Base-by-base conservation (phyloP, 2,329 filamentous ascomycete genomes). In the Fusarium guadeloupense region DNA sequence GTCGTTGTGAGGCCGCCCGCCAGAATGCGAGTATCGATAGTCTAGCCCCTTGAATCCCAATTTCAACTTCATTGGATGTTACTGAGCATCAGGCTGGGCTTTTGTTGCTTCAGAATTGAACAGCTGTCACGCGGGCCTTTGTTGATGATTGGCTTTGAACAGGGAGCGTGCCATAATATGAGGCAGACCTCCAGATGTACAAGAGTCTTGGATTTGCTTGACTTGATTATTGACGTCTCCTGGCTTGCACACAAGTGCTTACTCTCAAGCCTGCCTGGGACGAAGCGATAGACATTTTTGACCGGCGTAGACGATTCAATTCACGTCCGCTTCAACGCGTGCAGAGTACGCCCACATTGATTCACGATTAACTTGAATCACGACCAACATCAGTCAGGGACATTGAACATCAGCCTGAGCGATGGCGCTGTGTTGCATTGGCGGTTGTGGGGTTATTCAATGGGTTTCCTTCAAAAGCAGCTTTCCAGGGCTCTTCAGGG, bases 391-490 rank as follows among this genome's bases (percentile, higher is more conserved):
- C 14, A 39, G 37, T 30, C 14, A 19, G 20, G 21, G 12, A 37
- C 30, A 28, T 31, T 56, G 42, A 45, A 42, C 42, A 41, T 23
- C 31, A 16, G 31, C n/a, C 23, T 31, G 35, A 37, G 45, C 38
- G 38, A 37, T 25, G 14, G 26, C 44, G 40, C 28, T 19, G 17
- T 46, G 47, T 25, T 33, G 38, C 37, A 48, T 41, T 30, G 40
- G 21, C 14, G 14, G 19, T 47, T 35, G 59, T 50, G 50, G 49
- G 55, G 50, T 26, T 47, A 26, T 42, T 61, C 50, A 25, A 33
- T 54, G 43, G 30, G 25, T 50, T 55, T 59, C 47, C 43, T 39
- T 49, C 59, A 54, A 26, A 21, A 61, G 57, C 20, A 59, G 34
- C 31, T n/a, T 46, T 49, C 34, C 46, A 59, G 54, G 54, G 34